These are phyloP conservation scores for Exserohilum turcica DNA, from an alignment of 2,329 filamentous ascomycete genomes.

Conservation along the genomic window DNA sequence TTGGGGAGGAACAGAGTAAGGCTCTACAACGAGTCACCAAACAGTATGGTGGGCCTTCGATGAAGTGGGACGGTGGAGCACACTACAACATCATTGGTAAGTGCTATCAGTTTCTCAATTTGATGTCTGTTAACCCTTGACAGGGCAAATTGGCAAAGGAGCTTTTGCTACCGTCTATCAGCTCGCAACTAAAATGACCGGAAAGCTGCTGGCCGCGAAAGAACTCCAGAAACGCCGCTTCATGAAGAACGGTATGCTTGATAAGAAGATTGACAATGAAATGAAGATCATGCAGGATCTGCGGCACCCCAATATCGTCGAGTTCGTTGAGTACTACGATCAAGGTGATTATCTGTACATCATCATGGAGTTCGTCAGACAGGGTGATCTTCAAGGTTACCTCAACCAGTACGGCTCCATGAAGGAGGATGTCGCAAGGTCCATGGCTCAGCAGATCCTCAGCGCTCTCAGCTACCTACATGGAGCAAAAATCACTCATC, in stretches of 20 bases:
- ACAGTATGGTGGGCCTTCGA: constrained; percentile 54
- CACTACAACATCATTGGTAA: constrained; percentile 76
- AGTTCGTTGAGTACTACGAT: constrained; percentile 87
- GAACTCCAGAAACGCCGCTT: constrained; percentile 92
- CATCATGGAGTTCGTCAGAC: constrained; percentile 91
- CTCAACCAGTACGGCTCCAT: constrained; percentile 67
- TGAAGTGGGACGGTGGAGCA: constrained; percentile 81
- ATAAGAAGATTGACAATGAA: constrained; percentile 93
- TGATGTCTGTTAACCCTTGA: constrained; percentile 6
- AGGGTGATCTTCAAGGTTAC: constrained; percentile 80
- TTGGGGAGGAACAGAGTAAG: constrained; percentile 32
- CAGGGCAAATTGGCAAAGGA: constrained; percentile 80
- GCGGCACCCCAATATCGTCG: constrained; percentile 85
- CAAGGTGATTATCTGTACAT: constrained; percentile 84
- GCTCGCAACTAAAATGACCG: constrained; percentile 83
- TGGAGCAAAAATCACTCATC: constrained; percentile 85
- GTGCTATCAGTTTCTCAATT: not conserved
- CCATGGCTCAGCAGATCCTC: constrained; percentile 76
- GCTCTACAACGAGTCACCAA: constrained; percentile 33
- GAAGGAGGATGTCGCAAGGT: constrained; percentile 69
- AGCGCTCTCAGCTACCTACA: constrained; percentile 87
- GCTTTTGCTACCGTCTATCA: constrained; percentile 95
- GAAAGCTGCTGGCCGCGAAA: constrained; percentile 85
- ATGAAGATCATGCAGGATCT: constrained; percentile 93
- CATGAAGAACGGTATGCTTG: constrained; percentile 87